Evolutionary conservation across 2,329 filamentous ascomycete genomes (phyloP).

Genomic region (Phaeoacremonium minimum): DNA sequence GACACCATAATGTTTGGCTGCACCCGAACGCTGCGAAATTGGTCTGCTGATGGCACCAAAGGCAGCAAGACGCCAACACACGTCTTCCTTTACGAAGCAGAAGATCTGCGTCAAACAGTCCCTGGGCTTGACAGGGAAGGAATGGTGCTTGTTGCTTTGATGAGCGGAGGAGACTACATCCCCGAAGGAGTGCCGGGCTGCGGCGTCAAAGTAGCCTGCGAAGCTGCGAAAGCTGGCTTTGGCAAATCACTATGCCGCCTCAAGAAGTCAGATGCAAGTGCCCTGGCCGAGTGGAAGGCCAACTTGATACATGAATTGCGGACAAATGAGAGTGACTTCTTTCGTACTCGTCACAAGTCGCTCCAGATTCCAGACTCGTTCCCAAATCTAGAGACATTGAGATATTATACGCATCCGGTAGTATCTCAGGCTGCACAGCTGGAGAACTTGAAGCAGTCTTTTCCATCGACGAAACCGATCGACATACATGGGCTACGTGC

Average conservation of each 20-base stretch:
- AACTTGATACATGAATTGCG: conserved; percentile 69
- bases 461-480: conserved; percentile 60
- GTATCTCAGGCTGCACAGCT: conserved; percentile 63
- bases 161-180: conserved; percentile 94
- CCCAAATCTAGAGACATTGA: conserved; percentile 71
- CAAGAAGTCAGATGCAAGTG: conserved; percentile 52
- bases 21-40: conserved; percentile 72
- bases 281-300: conserved; percentile 66
- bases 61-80: conserved; percentile 72
- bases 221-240: conserved; percentile 85
- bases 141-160: conserved; percentile 89
- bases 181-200: conserved; percentile 84
- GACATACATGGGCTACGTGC: conserved; percentile 64
- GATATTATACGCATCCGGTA: conserved; percentile 84
- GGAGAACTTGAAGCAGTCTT: conserved; percentile 43
- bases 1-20: conserved; percentile 98
- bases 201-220: conserved; percentile 82
- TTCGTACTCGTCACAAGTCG: conserved; percentile 69
- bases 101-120: conserved; percentile 41
- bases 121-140: conserved; percentile 74
- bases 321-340: conserved; percentile 80
- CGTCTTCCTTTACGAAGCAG: conserved; percentile 72
- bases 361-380: conserved; percentile 76
- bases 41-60: conserved; percentile 68
- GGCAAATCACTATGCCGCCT: conserved; percentile 70